Conservation (phyloP, 1,139 yeast genomes). For the Pichia sp. region DNA sequence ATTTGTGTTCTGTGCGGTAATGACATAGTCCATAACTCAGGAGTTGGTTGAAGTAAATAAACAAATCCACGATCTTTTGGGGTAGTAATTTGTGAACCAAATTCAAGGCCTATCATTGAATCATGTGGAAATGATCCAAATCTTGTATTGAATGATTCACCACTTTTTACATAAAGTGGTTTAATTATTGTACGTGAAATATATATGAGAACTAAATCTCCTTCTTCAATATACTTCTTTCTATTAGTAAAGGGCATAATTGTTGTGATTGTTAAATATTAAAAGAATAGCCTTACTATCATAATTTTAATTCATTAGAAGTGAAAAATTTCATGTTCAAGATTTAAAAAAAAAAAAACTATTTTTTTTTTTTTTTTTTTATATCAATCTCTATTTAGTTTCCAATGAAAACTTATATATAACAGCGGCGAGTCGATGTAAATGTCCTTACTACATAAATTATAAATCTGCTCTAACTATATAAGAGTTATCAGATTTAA, state of each 20-base stretch:
- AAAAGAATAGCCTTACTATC: too few species aligned
- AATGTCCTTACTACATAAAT: too few species aligned
- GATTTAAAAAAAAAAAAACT: too few species aligned
- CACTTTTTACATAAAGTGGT: slow-evolving; percentile 59
- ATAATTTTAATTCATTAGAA: too few species aligned
- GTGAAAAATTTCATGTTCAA: background rate
- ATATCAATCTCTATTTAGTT: too few species aligned
- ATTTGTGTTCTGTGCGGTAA: slow-evolving; percentile 97
- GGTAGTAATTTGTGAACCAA: slow-evolving; percentile 83
- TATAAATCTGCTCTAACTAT: too few species aligned
- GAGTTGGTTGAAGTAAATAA: slow-evolving; percentile 83
- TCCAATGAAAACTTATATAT: too few species aligned
- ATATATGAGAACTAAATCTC: slow-evolving; percentile 82
- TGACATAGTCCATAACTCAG: slow-evolving; percentile 93
- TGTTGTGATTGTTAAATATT: too few species aligned
- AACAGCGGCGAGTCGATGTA: too few species aligned
- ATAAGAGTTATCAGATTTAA: too few species aligned
- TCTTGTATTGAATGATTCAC: slow-evolving; percentile 67
- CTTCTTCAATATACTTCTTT: slow-evolving; percentile 63
- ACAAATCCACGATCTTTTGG: slow-evolving; percentile 79
- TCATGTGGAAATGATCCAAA: slow-evolving; percentile 85
- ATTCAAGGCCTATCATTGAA: slow-evolving; percentile 72
- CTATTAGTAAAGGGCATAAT: slow-evolving; percentile 32
- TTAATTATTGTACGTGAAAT: slow-evolving; percentile 74
- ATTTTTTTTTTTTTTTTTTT: too few species aligned